These are phyloP conservation scores for Knufia fluminis DNA, from an alignment of 2,329 filamentous ascomycete species.

Conservation along the genomic window DNA sequence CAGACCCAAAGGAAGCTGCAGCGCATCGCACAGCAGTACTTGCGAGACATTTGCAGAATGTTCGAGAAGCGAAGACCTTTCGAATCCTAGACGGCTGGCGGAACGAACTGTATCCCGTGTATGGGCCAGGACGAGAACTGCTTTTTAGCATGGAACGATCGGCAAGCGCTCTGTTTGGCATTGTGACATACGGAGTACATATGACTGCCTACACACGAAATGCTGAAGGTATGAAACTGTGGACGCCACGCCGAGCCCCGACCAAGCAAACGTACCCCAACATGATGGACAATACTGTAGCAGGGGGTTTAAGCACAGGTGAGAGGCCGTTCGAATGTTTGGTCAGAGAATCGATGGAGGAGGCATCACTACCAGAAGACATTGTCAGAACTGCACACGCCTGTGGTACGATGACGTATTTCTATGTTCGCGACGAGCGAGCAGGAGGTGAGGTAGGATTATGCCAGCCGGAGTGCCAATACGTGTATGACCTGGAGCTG, in stretches of 20 bases:
- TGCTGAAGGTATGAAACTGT: constrained; percentile 59
- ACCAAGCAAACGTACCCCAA: constrained; percentile 78
- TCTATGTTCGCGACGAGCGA: constrained; percentile 65
- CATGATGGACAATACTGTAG: constrained; percentile 94
- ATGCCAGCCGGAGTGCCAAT: constrained; percentile 85
- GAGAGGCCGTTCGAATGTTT: constrained; percentile 74
- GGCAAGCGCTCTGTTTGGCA: constrained; percentile 64
- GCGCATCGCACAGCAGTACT: constrained; percentile 52
- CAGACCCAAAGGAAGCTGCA: constrained; percentile 36
- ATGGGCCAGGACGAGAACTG: constrained; percentile 48
- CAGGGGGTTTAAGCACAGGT: constrained; percentile 71
- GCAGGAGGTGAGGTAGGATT: constrained; percentile 73
- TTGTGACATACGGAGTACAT: constrained; percentile 71
- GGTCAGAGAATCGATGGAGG: constrained; percentile 78
- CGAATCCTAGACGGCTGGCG: constrained; percentile 69
- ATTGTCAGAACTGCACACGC: constrained; percentile 55
- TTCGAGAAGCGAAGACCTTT: constrained; percentile 64
- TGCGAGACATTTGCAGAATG: constrained; percentile 52
- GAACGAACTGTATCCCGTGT: constrained; percentile 71
- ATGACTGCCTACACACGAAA: constrained; percentile 62
- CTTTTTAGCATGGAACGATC: constrained; percentile 70
- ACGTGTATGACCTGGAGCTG: constrained; percentile 80
- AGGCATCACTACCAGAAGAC: constrained; percentile 67
- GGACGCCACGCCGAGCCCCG: constrained; percentile 68
- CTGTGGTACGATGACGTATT: constrained; percentile 70